phyloP scores from a whole-genome alignment of 2,329 filamentous ascomycete species.

The Apiospora sp. region DNA sequence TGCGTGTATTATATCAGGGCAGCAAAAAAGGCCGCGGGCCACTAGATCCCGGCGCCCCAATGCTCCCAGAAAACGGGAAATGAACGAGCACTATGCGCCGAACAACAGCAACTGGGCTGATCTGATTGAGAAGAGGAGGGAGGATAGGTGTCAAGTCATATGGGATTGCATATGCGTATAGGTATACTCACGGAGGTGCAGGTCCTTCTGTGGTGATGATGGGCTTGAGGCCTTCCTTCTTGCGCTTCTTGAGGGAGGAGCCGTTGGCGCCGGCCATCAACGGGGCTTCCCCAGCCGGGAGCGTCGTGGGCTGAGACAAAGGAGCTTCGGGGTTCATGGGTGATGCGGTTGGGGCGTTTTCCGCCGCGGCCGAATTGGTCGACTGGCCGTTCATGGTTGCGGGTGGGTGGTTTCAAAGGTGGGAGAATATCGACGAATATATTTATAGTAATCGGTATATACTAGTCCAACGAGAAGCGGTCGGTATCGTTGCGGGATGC shows the following conservation, averaged over 20 bases:
- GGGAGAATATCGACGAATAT: background rate
- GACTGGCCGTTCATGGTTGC: slow-evolving; percentile 10
- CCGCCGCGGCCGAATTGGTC: slow-evolving; percentile 6
- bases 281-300: slow-evolving; percentile 30
- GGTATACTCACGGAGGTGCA: slow-evolving; percentile 44
- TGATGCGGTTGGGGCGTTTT: slow-evolving; percentile 2
- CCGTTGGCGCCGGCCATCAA: slow-evolving; percentile 46
- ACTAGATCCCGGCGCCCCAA: background rate
- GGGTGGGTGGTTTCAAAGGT: too few species aligned
- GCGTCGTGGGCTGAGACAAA: slow-evolving; percentile 19
- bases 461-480: background rate
- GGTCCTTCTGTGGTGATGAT: slow-evolving; percentile 75
- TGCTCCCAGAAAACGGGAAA: background rate
- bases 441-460: background rate
- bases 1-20: background rate
- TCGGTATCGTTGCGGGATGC: slow-evolving; percentile 1
- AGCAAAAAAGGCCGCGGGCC: background rate
- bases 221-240: slow-evolving; percentile 77
- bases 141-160: slow-evolving; percentile 35
- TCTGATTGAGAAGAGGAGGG: slow-evolving; percentile 18
- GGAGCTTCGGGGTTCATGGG: slow-evolving; percentile 13
- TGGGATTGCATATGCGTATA: slow-evolving; percentile 34
- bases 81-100: background rate
- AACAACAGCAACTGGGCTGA: background rate
- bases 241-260: slow-evolving; percentile 69